Base-by-base conservation (phyloP, 208 protist genomes). In the Trypanosoma cruzi region DNA sequence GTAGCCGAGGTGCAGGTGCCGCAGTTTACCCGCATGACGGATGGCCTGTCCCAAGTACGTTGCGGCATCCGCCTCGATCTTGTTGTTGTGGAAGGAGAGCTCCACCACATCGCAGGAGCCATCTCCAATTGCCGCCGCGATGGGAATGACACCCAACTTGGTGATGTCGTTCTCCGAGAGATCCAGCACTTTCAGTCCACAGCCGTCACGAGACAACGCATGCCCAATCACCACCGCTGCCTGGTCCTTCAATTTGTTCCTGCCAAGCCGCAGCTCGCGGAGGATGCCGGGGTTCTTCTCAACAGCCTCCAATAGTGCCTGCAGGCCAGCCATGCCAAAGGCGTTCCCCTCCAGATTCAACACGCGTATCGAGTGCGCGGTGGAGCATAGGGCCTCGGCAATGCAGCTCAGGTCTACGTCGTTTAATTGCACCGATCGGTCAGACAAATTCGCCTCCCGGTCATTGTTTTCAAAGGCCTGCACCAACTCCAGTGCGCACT, bases 1-100 rank as follows among this genome's bases (percentile, higher is more conserved):
- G 83, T 94, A 94, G 32, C 91, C 91, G 22, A 96, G 77, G 69
- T 96, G 91, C n/a, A 96, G 77, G 64, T 96, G 91, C 79, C 86
- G 89, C 68, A 96, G 74, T 64, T 84, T 86, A 6, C 73, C 68
- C 5, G 82, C 73, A 6, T 67, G 50, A 32, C 80, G 80, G 44
- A 96, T 73, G 8, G 87, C 88, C 74, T 87, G 67, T 10, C 65
- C 73, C 10, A 96, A 70, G 56, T 79, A 86, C 40, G 71, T 49
- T 1, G 88, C 91, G 6, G 88, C 91, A 60, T 93, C 88, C 0
- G 75, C 79, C 26, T 90, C 88, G 58, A 96, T 86, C 62, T 91
- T 90, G 75, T 96, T 96, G 79, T 94, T 94, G 75, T 96, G 88
- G 40, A 96, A 91, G 50, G 85, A 92, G 29, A 96, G 81, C 73